phyloP scores from a whole-genome alignment of 257 asterid species.

The Salvia miltiorrhiza region DNA sequence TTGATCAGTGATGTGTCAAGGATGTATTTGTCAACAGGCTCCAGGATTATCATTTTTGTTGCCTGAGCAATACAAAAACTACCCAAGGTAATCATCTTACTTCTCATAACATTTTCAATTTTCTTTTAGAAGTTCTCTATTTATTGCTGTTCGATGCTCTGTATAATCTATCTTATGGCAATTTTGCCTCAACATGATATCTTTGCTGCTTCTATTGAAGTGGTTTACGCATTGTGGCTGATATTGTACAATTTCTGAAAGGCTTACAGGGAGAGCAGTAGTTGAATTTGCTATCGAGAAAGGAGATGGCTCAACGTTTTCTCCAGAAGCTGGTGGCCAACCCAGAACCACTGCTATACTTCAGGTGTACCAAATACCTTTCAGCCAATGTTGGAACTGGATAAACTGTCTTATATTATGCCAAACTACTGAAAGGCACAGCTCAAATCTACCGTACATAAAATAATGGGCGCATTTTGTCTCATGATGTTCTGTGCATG shows the following conservation, averaged over 20 bases:
- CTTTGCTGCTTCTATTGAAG: conserved; percentile 13
- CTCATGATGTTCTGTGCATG: background rate
- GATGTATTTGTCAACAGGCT: conserved; percentile 74
- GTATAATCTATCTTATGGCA: background rate
- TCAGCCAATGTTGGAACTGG: background rate
- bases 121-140: background rate
- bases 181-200: background rate
- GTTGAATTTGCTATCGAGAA: conserved; percentile 85
- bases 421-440: background rate
- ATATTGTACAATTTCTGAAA: conserved; percentile 31
- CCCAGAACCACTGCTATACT: conserved; percentile 60
- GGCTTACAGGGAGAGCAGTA: conserved; percentile 96
- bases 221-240: conserved; percentile 16
- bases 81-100: conserved; percentile 67
- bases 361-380: conserved; percentile 44
- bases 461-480: background rate
- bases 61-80: conserved; percentile 68
- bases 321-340: conserved; percentile 83
- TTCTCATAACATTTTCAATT: conserved; percentile 1
- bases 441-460: background rate
- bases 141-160: background rate
- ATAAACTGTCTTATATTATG: background rate
- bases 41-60: conserved; percentile 89
- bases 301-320: conserved; percentile 82
- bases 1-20: conserved; percentile 37